phyloP scores from a whole-genome alignment of 1,284 basidiomycete genomes.

The Ceratobasidium theobromae region DNA sequence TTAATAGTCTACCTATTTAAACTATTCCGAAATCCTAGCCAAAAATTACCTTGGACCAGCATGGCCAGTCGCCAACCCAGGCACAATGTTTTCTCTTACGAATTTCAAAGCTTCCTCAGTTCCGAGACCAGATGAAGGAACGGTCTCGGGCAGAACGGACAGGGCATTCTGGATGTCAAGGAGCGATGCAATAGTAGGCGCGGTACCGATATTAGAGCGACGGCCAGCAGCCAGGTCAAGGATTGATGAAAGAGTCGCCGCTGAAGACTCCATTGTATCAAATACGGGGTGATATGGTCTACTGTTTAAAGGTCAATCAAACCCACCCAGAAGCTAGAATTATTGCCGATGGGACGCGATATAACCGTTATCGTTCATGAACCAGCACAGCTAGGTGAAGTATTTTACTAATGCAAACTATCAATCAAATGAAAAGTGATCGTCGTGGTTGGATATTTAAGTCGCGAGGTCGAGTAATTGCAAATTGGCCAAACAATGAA shows the following conservation, averaged over 20 bases:
- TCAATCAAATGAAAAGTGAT: not conserved
- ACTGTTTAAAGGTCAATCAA: no score
- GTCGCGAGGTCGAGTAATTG: not conserved
- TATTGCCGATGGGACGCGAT: no score
- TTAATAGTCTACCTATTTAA: no score
- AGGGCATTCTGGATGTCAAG: slow-evolving; percentile 22
- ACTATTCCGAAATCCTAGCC: not conserved
- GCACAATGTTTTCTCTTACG: slow-evolving; percentile 42
- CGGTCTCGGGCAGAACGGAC: slow-evolving; percentile 14
- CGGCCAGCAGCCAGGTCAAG: slow-evolving; percentile 1
- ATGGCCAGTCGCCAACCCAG: slow-evolving; percentile 46
- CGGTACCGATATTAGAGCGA: not conserved
- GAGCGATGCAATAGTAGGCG: slow-evolving; percentile 4
- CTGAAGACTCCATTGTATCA: slow-evolving; percentile 6
- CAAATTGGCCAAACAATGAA: not conserved
- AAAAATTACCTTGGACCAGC: slow-evolving; percentile 40
- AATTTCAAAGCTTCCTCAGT: slow-evolving; percentile 39
- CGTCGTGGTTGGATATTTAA: no score
- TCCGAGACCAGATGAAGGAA: slow-evolving; percentile 43
- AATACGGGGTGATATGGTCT: no score
- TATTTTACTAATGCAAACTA: no score
- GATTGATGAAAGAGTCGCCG: slow-evolving; percentile 6
- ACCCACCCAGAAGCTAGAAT: no score
- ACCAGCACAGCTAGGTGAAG: no score
- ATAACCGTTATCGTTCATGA: no score